Base-by-base conservation (phyloP, 495 filamentous ascomycete genomes). In the Tuber umbilicatum region DNA sequence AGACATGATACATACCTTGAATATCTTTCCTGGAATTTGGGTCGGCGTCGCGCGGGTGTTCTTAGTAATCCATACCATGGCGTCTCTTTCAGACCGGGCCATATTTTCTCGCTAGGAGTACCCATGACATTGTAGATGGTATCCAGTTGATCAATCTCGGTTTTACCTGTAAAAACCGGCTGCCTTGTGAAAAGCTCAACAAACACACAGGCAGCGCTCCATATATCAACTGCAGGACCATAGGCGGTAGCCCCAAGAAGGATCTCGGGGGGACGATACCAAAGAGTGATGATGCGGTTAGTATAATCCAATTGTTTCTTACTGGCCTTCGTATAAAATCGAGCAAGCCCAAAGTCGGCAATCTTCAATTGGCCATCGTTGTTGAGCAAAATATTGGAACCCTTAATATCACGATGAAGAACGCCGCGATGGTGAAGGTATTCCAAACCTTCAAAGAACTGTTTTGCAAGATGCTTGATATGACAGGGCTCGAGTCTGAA, bases 281-380 rank as follows among this genome's bases (percentile, higher is more conserved):
- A 99, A 73, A 94, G 93, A 21, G 95, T 99, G 80, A 99, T 97
- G 75, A 99, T 97, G 35, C 95, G 92, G 81, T 99, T 99, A 17
- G 95, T 99, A 79, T 98, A 99, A 83, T 98, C 94, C n/a, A 95
- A 88, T 80, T 94, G 91, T 71, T 91, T 89, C 72, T 91, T 92
- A 38, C 78, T 80, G 16, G 80, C 76, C 80, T 98, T 98, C 39
- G 92, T 92, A 80, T 94, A 99, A 84, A 98, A 98, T 35, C 95
- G 91, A n/a, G 95, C 95, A 38, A 99, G 87, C 10, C 95, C 95
- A 84, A 99, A 99, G 83, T 99, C 95, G 17, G 95, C 96, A 74
- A 95, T 89, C 81, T 99, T 99, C 71, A 99, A 86, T 70, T 93
- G 87, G 0, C 95, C 95, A 21, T 90, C 89, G 76, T 89, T 96